phyloP scores from a whole-genome alignment of 768 basidiomycete species.

The Pleurotus pulmonarius region DNA sequence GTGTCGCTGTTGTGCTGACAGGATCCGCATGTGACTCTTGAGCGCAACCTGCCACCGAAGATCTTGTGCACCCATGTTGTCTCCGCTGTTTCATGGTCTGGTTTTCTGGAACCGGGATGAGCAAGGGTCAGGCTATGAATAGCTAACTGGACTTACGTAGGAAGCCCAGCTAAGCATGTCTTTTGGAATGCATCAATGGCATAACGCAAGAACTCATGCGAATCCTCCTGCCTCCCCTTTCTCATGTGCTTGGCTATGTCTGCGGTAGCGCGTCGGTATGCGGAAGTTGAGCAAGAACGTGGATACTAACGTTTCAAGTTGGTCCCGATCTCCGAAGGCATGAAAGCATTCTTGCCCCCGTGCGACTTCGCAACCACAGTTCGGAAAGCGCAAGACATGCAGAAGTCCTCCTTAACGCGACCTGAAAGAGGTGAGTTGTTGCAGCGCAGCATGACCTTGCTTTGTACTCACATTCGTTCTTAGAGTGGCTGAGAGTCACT shows the following conservation, averaged over 20 bases:
- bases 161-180: conserved; percentile 67
- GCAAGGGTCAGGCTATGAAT: too few species aligned
- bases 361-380: conserved; percentile 54
- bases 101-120: conserved; percentile 43
- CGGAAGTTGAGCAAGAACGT: not conserved
- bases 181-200: conserved; percentile 89
- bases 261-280: conserved; percentile 25
- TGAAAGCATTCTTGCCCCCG: conserved; percentile 42
- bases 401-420: conserved; percentile 53
- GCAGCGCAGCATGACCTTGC: not conserved
- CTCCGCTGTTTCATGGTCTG: conserved; percentile 67
- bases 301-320: conserved; percentile 62
- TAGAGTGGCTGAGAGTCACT: conserved; percentile 48
- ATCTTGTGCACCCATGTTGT: conserved; percentile 94
- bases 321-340: conserved; percentile 60
- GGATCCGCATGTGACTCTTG: conserved; percentile 79
- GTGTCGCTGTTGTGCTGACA: conserved; percentile 93
- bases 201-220: conserved; percentile 96
- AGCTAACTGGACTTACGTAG: conserved; percentile 48
- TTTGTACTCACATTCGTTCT: conserved; percentile 52
- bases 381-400: conserved; percentile 75
- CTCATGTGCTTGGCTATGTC: conserved; percentile 91
- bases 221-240: conserved; percentile 91
- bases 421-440: conserved; percentile 25
- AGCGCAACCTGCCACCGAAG: conserved; percentile 90